phyloP scores from a whole-genome alignment of 2,329 filamentous ascomycete species.

The Ceratocystiopsis brevicomis region DNA sequence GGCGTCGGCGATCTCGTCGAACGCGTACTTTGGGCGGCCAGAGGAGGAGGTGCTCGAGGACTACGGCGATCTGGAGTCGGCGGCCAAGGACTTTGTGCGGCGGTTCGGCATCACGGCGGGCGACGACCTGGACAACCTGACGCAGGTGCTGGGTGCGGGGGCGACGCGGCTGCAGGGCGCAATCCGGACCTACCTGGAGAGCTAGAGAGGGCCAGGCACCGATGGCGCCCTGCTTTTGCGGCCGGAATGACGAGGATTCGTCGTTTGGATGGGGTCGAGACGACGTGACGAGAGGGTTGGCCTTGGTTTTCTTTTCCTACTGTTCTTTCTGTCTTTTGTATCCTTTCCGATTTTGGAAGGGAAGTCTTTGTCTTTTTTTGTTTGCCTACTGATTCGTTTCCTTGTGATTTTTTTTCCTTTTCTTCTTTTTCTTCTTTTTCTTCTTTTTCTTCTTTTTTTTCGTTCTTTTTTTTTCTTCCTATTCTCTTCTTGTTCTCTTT shows the following conservation, averaged over 20 bases:
- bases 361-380: neutral
- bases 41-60: slow-evolving; percentile 57
- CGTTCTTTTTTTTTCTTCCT: neutral
- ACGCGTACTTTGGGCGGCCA: slow-evolving; percentile 88
- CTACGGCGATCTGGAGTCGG: slow-evolving; percentile 81
- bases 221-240: too few species aligned
- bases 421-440: neutral
- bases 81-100: slow-evolving; percentile 88
- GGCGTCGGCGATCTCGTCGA: slow-evolving; percentile 79
- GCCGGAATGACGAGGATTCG: too few species aligned
- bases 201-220: slow-evolving; percentile 18
- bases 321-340: neutral
- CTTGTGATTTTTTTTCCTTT: neutral
- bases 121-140: slow-evolving; percentile 86
- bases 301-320: neutral
- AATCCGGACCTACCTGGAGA: slow-evolving; percentile 44
- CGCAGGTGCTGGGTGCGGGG: slow-evolving; percentile 66
- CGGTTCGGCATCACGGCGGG: slow-evolving; percentile 91
- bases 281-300: neutral
- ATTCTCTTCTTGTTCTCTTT: neutral
- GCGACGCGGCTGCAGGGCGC: slow-evolving; percentile 66
- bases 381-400: neutral
- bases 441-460: neutral
- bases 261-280: neutral
- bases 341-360: neutral